Evolutionary conservation across 2,329 filamentous ascomycete genomes (phyloP).

Genomic region (Penicillium brevicompactum): DNA sequence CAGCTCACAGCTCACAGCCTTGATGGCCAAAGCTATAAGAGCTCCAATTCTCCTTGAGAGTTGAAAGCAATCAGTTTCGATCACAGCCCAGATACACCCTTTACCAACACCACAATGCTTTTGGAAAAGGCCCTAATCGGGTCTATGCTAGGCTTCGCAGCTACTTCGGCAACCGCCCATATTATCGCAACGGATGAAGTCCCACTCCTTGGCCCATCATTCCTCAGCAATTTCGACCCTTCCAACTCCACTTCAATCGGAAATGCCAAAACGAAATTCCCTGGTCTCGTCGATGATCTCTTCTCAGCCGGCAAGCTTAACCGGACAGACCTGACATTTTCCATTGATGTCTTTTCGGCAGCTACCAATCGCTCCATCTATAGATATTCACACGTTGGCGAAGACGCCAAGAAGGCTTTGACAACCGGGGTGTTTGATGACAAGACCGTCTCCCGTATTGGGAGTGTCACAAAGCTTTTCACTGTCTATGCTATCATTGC

Average conservation of each 20-base stretch:
- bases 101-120: not conserved
- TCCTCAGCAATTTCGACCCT: slow-evolving; percentile 11
- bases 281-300: slow-evolving; percentile 1
- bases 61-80: not conserved
- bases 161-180: not conserved
- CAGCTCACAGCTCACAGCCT: not conserved
- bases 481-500: slow-evolving; percentile 12
- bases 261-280: slow-evolving; percentile 1
- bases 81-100: not conserved
- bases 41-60: not conserved
- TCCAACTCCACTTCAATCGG: slow-evolving; percentile 3
- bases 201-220: slow-evolving; percentile 8
- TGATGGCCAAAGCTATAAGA: not conserved
- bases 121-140: not conserved
- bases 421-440: slow-evolving; percentile 10
- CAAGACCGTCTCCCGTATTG: slow-evolving; percentile 10
- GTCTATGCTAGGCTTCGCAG: not conserved
- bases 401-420: not conserved
- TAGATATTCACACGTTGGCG: slow-evolving; percentile 11
- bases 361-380: slow-evolving; percentile 11
- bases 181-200: slow-evolving; percentile 8
- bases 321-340: slow-evolving; percentile 6
- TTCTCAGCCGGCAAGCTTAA: slow-evolving; percentile 4
- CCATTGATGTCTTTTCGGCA: slow-evolving; percentile 10
- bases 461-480: slow-evolving; percentile 6